A percentile compares a stretch with the other conserved stretches of the same genome.
phyloP scores from a whole-genome alignment of 768 basidiomycete species.

The Kwoniella sp. region DNA sequence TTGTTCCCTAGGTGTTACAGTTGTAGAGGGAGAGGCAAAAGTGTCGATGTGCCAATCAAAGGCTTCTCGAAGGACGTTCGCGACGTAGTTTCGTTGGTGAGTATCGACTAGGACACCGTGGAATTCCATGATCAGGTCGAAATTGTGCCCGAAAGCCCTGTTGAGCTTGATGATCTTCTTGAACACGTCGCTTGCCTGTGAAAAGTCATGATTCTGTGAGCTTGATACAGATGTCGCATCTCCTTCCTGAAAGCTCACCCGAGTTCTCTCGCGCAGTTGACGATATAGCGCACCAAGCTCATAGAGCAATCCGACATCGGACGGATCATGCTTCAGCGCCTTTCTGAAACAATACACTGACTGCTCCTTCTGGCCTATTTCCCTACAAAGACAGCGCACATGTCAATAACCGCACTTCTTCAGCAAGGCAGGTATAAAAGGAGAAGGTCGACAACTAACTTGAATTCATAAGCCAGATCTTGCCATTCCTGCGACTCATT shows the following conservation, averaged over 20 bases:
- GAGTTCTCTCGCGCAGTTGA: constrained; percentile 69
- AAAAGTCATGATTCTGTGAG: constrained; percentile 2
- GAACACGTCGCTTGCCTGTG: constrained; percentile 67
- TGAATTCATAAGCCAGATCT: constrained; percentile 71
- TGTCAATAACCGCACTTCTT: not conserved
- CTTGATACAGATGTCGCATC: too few relatives aligned
- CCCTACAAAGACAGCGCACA: constrained; percentile 12
- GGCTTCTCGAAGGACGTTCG: constrained; percentile 70
- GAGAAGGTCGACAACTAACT: constrained; percentile 60
- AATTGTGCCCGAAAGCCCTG: constrained; percentile 65
- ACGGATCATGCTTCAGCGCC: constrained; percentile 72
- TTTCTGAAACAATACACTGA: constrained; percentile 90
- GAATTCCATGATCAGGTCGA: constrained; percentile 75
- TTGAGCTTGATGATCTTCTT: constrained; percentile 71
- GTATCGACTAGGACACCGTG: constrained; percentile 75
- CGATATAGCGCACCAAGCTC: constrained; percentile 81
- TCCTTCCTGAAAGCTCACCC: constrained; percentile 64
- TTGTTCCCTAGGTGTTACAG: not conserved
- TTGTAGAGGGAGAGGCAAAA: constrained; percentile 58
- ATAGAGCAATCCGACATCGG: constrained; percentile 83
- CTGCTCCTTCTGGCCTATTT: constrained; percentile 58
- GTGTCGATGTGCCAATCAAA: constrained; percentile 67
- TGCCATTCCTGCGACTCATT: constrained; percentile 88
- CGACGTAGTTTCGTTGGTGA: constrained; percentile 67
- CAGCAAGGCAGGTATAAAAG: not conserved